phyloP scores from a whole-genome alignment of 2,329 filamentous ascomycete species.

The Aciculosporium take region DNA sequence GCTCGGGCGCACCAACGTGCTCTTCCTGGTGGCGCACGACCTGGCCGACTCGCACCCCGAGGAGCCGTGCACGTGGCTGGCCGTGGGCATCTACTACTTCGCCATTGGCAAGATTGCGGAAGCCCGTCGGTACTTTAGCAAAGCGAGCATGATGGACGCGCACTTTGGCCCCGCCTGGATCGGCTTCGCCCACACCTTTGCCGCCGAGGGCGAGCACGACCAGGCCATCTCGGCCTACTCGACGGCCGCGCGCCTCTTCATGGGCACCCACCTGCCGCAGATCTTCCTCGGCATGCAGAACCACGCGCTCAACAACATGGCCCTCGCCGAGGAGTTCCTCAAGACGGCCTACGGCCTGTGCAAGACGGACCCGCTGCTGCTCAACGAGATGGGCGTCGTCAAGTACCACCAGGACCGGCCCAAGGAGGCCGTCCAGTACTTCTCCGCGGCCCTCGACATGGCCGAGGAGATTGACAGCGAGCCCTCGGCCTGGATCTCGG shows the following conservation, averaged over 20 bases:
- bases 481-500: conserved; percentile 67
- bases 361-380: conserved; percentile 70
- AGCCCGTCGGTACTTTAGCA: conserved; percentile 89
- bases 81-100: conserved; percentile 91
- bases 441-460: conserved; percentile 61
- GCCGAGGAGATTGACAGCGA: conserved; percentile 73
- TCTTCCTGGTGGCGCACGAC: conserved; percentile 87
- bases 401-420: conserved; percentile 80
- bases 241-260: conserved; percentile 85
- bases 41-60: conserved; percentile 83
- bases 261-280: conserved; percentile 90
- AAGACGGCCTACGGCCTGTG: conserved; percentile 76
- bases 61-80: conserved; percentile 84
- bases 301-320: conserved; percentile 88
- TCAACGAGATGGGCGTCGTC: conserved; percentile 95
- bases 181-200: conserved; percentile 95
- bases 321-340: conserved; percentile 83
- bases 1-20: conserved; percentile 68
- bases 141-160: conserved; percentile 92
- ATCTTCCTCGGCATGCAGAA: conserved; percentile 98
- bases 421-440: conserved; percentile 61
- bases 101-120: conserved; percentile 80
- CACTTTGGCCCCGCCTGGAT: conserved; percentile 98
- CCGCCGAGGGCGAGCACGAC: conserved; percentile 92
- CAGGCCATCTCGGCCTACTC: conserved; percentile 97